Conservation (phyloP, 495 filamentous ascomycete species). For the Sphaerosporella brunnea region DNA sequence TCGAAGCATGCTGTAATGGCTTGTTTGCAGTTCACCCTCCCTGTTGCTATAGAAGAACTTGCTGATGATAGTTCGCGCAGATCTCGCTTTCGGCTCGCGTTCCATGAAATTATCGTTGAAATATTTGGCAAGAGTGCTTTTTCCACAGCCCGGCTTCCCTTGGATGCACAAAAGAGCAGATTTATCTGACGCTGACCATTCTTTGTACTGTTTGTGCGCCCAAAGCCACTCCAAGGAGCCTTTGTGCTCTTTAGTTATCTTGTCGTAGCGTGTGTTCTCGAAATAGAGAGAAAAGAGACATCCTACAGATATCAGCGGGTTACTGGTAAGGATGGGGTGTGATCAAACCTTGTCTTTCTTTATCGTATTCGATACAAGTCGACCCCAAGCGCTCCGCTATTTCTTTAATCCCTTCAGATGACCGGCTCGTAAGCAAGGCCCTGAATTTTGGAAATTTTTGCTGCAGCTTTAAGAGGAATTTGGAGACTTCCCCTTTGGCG, state of each 20-base stretch:
- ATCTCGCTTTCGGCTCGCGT: background rate
- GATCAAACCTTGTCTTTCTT: background rate
- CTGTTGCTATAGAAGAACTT: conserved; percentile 7
- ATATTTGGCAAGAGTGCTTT: conserved; percentile 8
- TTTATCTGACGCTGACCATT: background rate
- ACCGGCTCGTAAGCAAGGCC: background rate
- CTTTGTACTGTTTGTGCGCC: background rate
- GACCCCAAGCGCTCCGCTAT: no score
- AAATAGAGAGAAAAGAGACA: background rate
- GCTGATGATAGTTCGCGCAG: background rate
- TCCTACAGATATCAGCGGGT: background rate
- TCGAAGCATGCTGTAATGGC: conserved; percentile 4
- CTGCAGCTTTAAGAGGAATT: background rate
- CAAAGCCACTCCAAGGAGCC: conserved; percentile 8
- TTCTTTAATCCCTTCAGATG: no score
- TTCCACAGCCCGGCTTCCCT: conserved; percentile 10
- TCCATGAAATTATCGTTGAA: background rate
- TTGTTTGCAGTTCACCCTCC: conserved; percentile 1
- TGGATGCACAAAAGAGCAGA: conserved; percentile 1
- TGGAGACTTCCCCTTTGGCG: background rate
- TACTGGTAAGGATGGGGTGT: background rate
- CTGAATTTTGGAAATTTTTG: background rate
- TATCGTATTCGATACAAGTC: background rate
- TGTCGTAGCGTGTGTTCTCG: conserved; percentile 5
- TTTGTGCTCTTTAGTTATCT: conserved; percentile 2